Percentiles rank a stretch among this genome's conserved stretches.
These are phyloP conservation scores for Pleodorina starrii DNA, from an alignment of 139 green algal genomes.

Conservation along the genomic window DNA sequence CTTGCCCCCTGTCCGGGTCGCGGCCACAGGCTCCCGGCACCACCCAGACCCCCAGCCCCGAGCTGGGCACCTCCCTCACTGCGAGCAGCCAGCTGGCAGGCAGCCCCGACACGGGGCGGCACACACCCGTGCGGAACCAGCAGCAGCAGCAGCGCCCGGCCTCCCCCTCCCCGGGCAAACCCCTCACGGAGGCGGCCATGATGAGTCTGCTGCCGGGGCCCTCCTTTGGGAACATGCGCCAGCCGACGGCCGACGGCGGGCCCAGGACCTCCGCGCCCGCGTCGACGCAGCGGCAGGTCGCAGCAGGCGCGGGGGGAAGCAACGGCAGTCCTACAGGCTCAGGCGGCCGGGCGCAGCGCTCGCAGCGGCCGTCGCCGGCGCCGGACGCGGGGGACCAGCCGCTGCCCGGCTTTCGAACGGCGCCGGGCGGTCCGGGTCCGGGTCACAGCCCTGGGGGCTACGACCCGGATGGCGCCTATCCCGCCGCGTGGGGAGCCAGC, in stretches of 20 bases:
- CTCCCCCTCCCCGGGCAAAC: not conserved
- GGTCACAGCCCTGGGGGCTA: not conserved
- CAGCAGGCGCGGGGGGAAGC: not conserved
- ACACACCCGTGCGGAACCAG: not conserved
- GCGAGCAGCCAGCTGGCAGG: constrained; percentile 11
- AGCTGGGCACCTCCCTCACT: constrained; percentile 2
- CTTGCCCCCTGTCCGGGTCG: not conserved
- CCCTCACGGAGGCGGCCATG: not conserved
- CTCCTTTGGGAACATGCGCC: not conserved
- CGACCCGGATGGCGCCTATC: not conserved
- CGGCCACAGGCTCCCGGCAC: not conserved
- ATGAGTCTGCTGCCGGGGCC: constrained; percentile 10
- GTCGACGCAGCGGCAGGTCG: not conserved
- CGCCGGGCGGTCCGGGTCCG: not conserved
- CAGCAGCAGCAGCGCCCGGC: not conserved
- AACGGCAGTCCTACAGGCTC: not conserved
- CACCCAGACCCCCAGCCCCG: not conserved
- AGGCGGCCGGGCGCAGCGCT: not conserved
- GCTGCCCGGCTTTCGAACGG: not conserved
- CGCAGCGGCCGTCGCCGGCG: not conserved
- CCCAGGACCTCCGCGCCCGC: not conserved
- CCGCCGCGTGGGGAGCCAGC: not conserved
- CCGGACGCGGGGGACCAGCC: not conserved
- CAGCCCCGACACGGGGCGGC: not conserved
- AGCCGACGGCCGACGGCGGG: not conserved